These are phyloP conservation scores for Falciphora oryzae DNA, from an alignment of 2,329 filamentous ascomycete genomes.

Conservation along the genomic window DNA sequence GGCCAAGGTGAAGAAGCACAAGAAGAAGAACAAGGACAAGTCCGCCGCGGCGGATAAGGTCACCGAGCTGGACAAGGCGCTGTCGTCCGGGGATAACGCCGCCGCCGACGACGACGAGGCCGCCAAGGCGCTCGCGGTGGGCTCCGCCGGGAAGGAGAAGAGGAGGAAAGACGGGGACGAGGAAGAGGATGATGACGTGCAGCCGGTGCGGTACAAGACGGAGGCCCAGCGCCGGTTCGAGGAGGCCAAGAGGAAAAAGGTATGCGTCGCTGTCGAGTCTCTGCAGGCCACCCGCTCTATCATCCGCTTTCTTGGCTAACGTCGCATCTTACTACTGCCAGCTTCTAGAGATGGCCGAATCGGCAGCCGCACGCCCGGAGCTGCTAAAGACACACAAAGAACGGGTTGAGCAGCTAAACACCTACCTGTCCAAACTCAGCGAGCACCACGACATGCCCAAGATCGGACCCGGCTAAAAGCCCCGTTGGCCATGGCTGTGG, in stretches of 20 bases:
- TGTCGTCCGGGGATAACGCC: constrained; percentile 22
- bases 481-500: background rate
- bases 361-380: constrained; percentile 55
- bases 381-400: constrained; percentile 96
- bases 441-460: constrained; percentile 96
- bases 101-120: constrained; percentile 17
- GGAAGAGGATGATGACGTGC: background rate
- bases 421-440: constrained; percentile 83
- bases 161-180: constrained; percentile 25
- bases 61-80: constrained; percentile 41
- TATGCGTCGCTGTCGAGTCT: constrained; percentile 44
- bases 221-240: constrained; percentile 78
- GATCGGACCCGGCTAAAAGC: constrained; percentile 50
- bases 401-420: constrained; percentile 90
- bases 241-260: constrained; percentile 74
- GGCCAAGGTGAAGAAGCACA: constrained; percentile 55
- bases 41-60: constrained; percentile 28
- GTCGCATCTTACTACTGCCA: constrained; percentile 25
- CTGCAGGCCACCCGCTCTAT: background rate
- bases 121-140: constrained; percentile 17
- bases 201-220: constrained; percentile 55
- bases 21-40: constrained; percentile 57
- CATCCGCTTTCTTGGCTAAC: background rate
- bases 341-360: constrained; percentile 74
- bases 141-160: constrained; percentile 17